Evolutionary conservation across 2,329 filamentous ascomycete genomes (phyloP).

Genomic region (Hirsutella rhossiliensis): DNA sequence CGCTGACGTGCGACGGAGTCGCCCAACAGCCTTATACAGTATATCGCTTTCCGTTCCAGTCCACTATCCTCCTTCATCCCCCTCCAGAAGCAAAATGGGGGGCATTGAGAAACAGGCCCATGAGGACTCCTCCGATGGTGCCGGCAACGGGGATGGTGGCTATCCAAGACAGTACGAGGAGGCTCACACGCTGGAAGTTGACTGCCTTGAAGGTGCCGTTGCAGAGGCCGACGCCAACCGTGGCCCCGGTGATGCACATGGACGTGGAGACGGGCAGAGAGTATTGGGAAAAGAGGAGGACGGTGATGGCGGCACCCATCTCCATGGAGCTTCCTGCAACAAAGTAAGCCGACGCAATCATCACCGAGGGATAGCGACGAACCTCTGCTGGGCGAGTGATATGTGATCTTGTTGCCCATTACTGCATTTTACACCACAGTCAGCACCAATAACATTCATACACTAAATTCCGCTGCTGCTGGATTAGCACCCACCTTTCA

Average conservation of each 20-base stretch:
- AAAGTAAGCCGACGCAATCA: not conserved
- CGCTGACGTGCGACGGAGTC: too few relatives aligned
- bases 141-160: slow-evolving; percentile 31
- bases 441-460: not conserved
- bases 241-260: slow-evolving; percentile 72
- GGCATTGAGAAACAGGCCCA: slow-evolving; percentile 27
- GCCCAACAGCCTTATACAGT: too few relatives aligned
- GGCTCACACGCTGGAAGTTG: slow-evolving; percentile 62
- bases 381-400: slow-evolving; percentile 44
- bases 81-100: too few relatives aligned
- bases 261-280: slow-evolving; percentile 65
- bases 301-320: slow-evolving; percentile 65
- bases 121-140: slow-evolving; percentile 25
- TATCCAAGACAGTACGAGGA: slow-evolving; percentile 52
- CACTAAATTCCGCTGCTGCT: not conserved
- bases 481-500: slow-evolving; percentile 50
- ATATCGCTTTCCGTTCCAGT: too few relatives aligned
- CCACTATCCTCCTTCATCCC: too few relatives aligned
- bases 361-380: slow-evolving; percentile 20
- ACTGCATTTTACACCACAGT: slow-evolving; percentile 21
- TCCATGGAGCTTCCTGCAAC: slow-evolving; percentile 48
- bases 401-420: slow-evolving; percentile 74
- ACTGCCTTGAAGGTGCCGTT: slow-evolving; percentile 61
- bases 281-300: slow-evolving; percentile 65
- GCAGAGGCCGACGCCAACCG: slow-evolving; percentile 66